Conservation (phyloP, 331 rosid species). For the Pyrus hybrid region DNA sequence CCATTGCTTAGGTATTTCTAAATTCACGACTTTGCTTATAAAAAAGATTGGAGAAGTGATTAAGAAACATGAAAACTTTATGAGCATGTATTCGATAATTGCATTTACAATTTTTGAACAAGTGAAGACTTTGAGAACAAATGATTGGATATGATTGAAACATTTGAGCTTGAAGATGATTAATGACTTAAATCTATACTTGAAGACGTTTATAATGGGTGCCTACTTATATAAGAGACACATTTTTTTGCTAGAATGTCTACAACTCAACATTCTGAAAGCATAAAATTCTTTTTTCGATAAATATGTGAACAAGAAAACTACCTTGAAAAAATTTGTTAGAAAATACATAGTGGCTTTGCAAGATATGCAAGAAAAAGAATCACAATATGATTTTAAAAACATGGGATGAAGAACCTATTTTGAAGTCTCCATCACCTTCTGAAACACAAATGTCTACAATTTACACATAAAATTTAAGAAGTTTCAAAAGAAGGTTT, state of each 20-base stretch:
- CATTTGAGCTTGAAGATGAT: too few relatives aligned
- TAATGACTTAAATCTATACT: background rate
- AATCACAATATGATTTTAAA: background rate
- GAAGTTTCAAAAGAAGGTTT: conserved; percentile 8
- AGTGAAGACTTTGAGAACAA: too few relatives aligned
- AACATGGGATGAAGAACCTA: background rate
- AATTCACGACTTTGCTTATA: background rate
- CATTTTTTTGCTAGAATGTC: background rate
- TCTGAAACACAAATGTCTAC: conserved; percentile 1
- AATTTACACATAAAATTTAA: background rate
- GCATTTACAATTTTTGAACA: too few relatives aligned
- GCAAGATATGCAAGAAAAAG: background rate
- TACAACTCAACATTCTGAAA: background rate
- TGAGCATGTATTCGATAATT: background rate
- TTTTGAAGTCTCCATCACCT: background rate
- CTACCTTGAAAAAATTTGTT: background rate
- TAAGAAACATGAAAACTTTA: too few relatives aligned
- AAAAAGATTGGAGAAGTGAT: too few relatives aligned
- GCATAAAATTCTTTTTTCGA: background rate
- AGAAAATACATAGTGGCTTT: background rate
- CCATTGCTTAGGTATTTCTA: too few relatives aligned
- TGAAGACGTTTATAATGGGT: conserved; percentile 3
- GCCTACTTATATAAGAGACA: background rate
- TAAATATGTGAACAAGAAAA: conserved; percentile 3
- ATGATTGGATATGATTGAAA: too few relatives aligned